Conservation (phyloP, 2,329 filamentous ascomycete species). For the Beauveria sp. region DNA sequence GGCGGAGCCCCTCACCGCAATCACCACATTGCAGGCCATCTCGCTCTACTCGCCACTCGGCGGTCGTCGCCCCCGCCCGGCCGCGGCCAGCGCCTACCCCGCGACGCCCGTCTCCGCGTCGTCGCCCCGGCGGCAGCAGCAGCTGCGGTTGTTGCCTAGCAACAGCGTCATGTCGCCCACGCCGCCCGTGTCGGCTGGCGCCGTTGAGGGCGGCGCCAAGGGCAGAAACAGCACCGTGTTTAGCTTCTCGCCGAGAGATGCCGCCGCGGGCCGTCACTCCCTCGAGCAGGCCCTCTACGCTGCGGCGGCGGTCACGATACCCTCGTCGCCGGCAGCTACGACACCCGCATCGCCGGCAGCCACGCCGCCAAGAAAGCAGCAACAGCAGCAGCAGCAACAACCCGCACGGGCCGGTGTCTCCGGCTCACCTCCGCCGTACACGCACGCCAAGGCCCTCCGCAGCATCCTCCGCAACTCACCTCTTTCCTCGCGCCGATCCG, state of each 20-base stretch:
- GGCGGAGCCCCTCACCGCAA: constrained; percentile 41
- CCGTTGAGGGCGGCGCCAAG: constrained; percentile 27
- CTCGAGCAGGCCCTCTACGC: constrained; percentile 3
- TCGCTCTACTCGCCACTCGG: constrained; percentile 23
- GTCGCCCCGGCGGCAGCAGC: constrained; percentile 23
- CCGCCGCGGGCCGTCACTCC: constrained; percentile 12
- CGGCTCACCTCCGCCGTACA: constrained; percentile 42
- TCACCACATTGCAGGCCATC: constrained; percentile 33
- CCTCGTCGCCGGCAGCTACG: background rate
- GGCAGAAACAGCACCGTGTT: constrained; percentile 30
- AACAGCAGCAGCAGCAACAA: background rate
- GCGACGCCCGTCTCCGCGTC: constrained; percentile 44
- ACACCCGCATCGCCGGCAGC: background rate
- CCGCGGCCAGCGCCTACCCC: constrained; percentile 21
- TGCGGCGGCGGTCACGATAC: background rate
- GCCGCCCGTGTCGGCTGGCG: constrained; percentile 48
- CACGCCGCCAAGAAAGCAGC: constrained; percentile 1
- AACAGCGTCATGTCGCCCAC: constrained; percentile 54
- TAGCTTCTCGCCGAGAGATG: constrained; percentile 34
- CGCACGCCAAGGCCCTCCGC: constrained; percentile 49
- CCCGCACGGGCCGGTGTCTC: background rate
- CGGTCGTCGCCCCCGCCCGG: constrained; percentile 14
- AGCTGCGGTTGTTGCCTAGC: constrained; percentile 36
- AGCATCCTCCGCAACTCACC: constrained; percentile 62
- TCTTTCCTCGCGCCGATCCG: constrained; percentile 39